Base-by-base conservation (phyloP, 1,284 basidiomycete species). In the Pseudozyma flocculosa region DNA sequence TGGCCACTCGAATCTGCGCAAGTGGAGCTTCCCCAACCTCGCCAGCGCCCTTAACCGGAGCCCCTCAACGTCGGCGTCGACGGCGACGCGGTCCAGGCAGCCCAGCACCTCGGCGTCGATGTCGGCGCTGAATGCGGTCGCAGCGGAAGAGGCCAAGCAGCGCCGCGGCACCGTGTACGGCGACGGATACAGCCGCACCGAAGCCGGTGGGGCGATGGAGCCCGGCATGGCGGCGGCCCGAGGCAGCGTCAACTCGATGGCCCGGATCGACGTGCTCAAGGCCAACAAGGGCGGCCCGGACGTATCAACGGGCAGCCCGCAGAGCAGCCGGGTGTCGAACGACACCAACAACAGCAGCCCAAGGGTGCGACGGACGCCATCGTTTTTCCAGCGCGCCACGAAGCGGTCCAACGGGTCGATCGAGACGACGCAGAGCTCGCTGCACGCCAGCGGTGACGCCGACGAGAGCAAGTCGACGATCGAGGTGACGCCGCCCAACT, bases 281-380 rank as follows among this genome's bases (percentile, higher is more conserved):
- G 36, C 17, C 18, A 37, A 37, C 36, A 37, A 37, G 36, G 36
- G 5, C 26, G 11, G 7, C 13, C 46, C 38, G 14, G 17, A 39
- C n/a, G 34, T 46, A 9, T 37, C 54, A 14, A 40, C 29, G 24
- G 41, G 49, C 17, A 41, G 45, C 43, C 50, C 61, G 8, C 51
- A 58, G 21, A 34, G 45, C 11, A 23, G 45, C 19, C 42, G 41
- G 37, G 36, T 30, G 8, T 50, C 57, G 9, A 44, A 32, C 18
- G 62, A 65, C 21, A 34, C 57, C 46, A 65, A 41, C 34, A 67
- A 42, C 46, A 61, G 42, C 34, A 69, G 67, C 39, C 65, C 68
- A 2, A 60, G 60, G 40, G 38, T 53, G 18, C 45, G 69, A 13
- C 48, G 70, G 18, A 70, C 67, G 5, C 64, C 68, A 0, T 60